A percentile compares a stretch with the other conserved stretches of the same genome.
These are phyloP conservation scores for Hanseniaspora valbyensis DNA, from an alignment of 805 yeast genomes.

Conservation along the genomic window DNA sequence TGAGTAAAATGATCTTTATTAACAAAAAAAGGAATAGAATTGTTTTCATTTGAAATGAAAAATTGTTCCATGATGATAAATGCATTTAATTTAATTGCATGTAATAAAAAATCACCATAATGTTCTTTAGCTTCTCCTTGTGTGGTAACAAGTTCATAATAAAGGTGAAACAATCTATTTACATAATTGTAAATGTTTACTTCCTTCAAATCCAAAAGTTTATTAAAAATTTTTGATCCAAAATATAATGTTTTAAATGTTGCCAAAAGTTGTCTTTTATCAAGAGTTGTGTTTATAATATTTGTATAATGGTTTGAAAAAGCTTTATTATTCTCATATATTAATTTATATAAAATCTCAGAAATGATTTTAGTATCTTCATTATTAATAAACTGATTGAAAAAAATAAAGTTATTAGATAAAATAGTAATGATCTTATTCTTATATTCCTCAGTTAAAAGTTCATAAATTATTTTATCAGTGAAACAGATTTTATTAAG, in stretches of 20 bases:
- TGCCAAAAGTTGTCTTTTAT: not conserved
- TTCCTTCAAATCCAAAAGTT: not conserved
- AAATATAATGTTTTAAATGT: conserved; percentile 22
- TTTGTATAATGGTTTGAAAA: not conserved
- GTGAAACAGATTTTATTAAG: not conserved
- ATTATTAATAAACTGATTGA: not conserved
- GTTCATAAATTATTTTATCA: not conserved
- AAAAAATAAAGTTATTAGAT: not conserved
- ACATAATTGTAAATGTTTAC: not conserved
- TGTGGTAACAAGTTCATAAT: not conserved
- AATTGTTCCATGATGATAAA: not conserved
- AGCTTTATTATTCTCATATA: not conserved
- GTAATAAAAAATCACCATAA: conserved; percentile 8
- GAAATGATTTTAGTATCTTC: not conserved
- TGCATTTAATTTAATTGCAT: conserved; percentile 1
- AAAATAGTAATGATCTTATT: not conserved
- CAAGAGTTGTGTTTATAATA: not conserved
- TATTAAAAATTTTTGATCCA: conserved; percentile 29
- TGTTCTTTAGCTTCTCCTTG: not conserved
- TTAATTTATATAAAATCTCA: not conserved
- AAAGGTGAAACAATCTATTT: not conserved
- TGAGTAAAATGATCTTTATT: not conserved
- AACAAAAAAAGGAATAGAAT: not conserved
- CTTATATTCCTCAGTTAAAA: not conserved
- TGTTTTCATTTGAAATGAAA: not conserved